Evolutionary conservation across 73 alveolate genomes (phyloP), one percentile per base, ranked within the genome.

Genomic region (Paraurostyla sp.): DNA sequence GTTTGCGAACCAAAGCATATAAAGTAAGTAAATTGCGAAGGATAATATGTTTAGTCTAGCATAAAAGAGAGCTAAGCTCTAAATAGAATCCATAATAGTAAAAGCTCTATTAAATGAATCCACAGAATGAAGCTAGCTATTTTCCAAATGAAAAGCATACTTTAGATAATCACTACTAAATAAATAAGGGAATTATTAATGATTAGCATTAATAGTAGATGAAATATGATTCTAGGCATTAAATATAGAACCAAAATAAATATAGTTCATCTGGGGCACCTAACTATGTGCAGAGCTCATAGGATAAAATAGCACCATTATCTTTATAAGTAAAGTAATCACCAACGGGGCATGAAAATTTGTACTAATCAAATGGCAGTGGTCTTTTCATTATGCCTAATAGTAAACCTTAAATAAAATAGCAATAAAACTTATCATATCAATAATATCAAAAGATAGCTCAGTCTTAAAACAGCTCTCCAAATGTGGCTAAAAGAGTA

Each of bases 251-350:
- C 33, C 33, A 78, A 36, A 78, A 62, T 78, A 78, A 78, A 52
- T 78, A 78, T 27, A 52, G 80, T 41, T 78, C 89, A 0, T 29
- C 63, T 32, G 89, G 89, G 2, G 89, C 78, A n/a, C 78, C 76
- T 6, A 78, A 43, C 63, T 78, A 78, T 78, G 60, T 57, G 7
- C 49, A 56, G 3, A 65, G 58, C 27, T 78, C 76, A 9, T 52
- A 78, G 35, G 89, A 78, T 51, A 78, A 54, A 38, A 32, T 78
- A 30, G n/a, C n/a, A n/a, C n/a, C n/a, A n/a, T n/a, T 58, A 23
- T 27, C 29, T 69, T 7, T 16, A 32, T 16, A 54, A 2, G 4
- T 32, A 45, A 57, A 57, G 18, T 54, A 49, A 78, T 32, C 89
- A 2, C 80, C 89, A 23, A 54, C 89, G 1, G 32, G 25, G 20